Evolutionary conservation across 371 early-diverging fungal species (phyloP), one percentile per base, ranked within the genome.

Genomic region (Mortierella sp.): DNA sequence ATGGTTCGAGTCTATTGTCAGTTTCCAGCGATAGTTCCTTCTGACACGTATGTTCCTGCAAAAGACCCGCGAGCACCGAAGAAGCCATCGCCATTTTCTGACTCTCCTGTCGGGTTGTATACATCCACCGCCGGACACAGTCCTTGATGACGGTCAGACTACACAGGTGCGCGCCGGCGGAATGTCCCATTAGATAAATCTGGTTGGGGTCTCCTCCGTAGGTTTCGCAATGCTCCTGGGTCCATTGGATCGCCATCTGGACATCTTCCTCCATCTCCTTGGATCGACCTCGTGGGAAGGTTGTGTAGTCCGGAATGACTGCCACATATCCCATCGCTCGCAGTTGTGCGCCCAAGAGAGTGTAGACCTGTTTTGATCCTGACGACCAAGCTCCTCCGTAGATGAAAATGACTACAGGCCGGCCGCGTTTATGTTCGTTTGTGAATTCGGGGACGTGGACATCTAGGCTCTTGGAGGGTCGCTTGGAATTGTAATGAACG

Each of bases 311-410:
- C 16, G 94, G 93, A 14, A 94, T 90, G 39, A 94, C 88, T 0
- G 91, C 92, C 7, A 91, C 86, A 70, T 93, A 93, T 8, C 94
- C 94, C 66, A 88, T 76, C 34, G 87, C 83, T 47, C 90, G 88
- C 37, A 95, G 72, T 0, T 88, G 91, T 37, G 90, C 86, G 10
- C 92, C 94, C 40, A 94, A 66, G 7, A 93, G 87, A 0, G 86
- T 84, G 73, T 95, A 95, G 39, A 88, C 65, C 26, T 65, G 50
- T 53, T 91, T 92, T 24, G 85, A 79, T 22, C 92, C 92, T 61
- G 88, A 87, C 4, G 87, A 84, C 95, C 95, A 94, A 24, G 89
- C 79, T 11, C 94, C 94, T 34, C 95, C 95, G 78, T 94, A 90
- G 48, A 94, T 82, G 77, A 93, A 94, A 1, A 94, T 77, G 69